Conservation (phyloP, 2,329 filamentous ascomycete genomes). For the Colletotrichum godetiae region DNA sequence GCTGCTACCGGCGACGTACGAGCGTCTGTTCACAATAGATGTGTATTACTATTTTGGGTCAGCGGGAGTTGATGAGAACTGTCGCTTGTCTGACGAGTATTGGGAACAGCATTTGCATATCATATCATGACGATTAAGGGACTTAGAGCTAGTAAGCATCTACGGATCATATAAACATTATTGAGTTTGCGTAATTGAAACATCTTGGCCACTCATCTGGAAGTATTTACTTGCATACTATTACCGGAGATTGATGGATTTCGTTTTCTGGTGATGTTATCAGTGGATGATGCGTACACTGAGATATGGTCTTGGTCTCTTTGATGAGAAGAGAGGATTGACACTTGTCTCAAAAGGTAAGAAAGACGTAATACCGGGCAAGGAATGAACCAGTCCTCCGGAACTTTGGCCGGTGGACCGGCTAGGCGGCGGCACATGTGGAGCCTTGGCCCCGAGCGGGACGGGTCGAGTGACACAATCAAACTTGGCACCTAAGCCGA, state of each 20-base stretch:
- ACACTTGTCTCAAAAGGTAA: slow-evolving; percentile 4
- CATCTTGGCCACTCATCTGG: not conserved
- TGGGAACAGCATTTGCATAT: slow-evolving; percentile 21
- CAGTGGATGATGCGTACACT: slow-evolving; percentile 12
- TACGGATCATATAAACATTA: slow-evolving; percentile 7
- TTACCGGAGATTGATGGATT: not conserved
- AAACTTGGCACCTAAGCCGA: slow-evolving; percentile 5
- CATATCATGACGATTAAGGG: slow-evolving; percentile 3
- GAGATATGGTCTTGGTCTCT: too few species aligned
- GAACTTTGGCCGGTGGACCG: slow-evolving; percentile 2
- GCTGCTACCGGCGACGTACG: not conserved
- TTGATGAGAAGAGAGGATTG: not conserved
- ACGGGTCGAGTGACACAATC: slow-evolving; percentile 23
- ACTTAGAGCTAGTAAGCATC: slow-evolving; percentile 17
- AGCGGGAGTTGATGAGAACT: slow-evolving; percentile 15
- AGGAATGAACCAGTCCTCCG: slow-evolving; percentile 13
- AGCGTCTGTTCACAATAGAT: slow-evolving; percentile 16
- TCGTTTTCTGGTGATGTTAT: not conserved
- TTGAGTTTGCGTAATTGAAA: not conserved
- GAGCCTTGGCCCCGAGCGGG: slow-evolving; percentile 17
- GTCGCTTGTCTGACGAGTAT: not conserved
- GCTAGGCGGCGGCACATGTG: slow-evolving; percentile 16
- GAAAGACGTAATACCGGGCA: slow-evolving; percentile 7
- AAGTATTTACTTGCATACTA: not conserved
- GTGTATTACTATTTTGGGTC: slow-evolving; percentile 8